These are phyloP conservation scores for Mucor sp. DNA, from an alignment of 371 early-diverging fungal species.

Conservation along the genomic window DNA sequence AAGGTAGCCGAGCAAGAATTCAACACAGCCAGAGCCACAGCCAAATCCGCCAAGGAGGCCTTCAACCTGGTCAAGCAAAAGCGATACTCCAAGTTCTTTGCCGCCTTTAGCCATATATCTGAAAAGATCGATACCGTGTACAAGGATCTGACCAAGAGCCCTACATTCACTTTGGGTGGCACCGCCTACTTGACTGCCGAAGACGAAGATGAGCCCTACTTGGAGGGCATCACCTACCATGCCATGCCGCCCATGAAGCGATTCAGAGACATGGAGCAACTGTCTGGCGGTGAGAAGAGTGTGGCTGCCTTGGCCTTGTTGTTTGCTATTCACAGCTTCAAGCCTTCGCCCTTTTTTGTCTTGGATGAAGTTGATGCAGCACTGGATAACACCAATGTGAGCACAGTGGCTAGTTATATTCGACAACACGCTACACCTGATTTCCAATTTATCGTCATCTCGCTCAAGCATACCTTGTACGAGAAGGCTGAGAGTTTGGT, in stretches of 20 bases:
- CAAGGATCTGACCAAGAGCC: slow-evolving; percentile 88
- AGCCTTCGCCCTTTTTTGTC: slow-evolving; percentile 99
- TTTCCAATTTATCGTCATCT: slow-evolving; percentile 98
- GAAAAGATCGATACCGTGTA: slow-evolving; percentile 93
- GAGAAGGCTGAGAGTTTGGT: slow-evolving; percentile 95
- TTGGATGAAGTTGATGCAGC: slow-evolving; percentile 99
- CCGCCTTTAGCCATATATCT: slow-evolving; percentile 91
- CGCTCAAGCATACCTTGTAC: slow-evolving; percentile 95
- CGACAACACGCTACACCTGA: slow-evolving; percentile 57
- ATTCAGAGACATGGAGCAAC: slow-evolving; percentile 98
- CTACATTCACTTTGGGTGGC: slow-evolving; percentile 87
- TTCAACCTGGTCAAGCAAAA: slow-evolving; percentile 85
- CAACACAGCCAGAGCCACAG: slow-evolving; percentile 73
- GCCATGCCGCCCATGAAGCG: slow-evolving; percentile 99
- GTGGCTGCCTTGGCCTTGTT: slow-evolving; percentile 97
- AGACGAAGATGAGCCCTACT: slow-evolving; percentile 94
- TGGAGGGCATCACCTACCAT: slow-evolving; percentile 95
- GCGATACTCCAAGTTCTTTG: slow-evolving; percentile 79
- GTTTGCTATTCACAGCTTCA: slow-evolving; percentile 96
- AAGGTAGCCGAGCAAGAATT: slow-evolving; percentile 83
- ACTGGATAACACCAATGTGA: slow-evolving; percentile 97
- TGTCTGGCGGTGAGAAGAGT: slow-evolving; percentile 99
- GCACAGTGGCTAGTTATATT: slow-evolving; percentile 90
- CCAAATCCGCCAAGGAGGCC: slow-evolving; percentile 76
- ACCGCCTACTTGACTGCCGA: slow-evolving; percentile 96